A percentile compares a stretch with the other conserved stretches of the same genome.
Conservation (phyloP, 441 rosid genomes). For the Populus hybrid region DNA sequence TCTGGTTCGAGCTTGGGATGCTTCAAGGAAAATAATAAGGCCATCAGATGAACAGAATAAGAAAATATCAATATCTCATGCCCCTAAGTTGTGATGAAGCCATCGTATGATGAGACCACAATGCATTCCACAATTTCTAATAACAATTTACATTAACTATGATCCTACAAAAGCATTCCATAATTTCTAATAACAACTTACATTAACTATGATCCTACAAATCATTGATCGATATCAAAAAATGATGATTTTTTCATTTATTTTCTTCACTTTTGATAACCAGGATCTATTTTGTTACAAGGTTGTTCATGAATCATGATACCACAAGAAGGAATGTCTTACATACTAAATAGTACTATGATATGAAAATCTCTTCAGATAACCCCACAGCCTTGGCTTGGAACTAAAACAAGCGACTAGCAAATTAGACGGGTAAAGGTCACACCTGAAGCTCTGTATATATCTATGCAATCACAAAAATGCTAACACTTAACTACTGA, state of each 20-base stretch:
- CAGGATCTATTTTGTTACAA: neutral
- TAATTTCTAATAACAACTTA: neutral
- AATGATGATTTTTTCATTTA: neutral
- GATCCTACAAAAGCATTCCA: neutral
- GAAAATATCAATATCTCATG: neutral
- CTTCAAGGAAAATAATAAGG: neutral
- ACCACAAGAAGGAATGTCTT: neutral
- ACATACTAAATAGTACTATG: too few species aligned
- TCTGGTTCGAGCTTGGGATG: neutral
- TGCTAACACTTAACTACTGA: neutral
- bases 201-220: neutral
- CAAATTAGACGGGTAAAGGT: neutral
- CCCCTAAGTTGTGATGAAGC: neutral
- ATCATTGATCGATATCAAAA: neutral
- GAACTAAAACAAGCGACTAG: neutral
- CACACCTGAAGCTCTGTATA: neutral
- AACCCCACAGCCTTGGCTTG: neutral
- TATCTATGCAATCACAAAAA: neutral
- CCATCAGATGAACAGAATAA: neutral
- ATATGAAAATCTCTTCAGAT: neutral
- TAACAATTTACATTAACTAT: neutral
- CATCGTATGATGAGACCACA: neutral
- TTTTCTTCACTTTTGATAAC: neutral
- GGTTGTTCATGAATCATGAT: neutral
- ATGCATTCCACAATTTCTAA: neutral